Percentiles rank a stretch among this genome's conserved stretches.
Evolutionary conservation across 352 stramenopile genomes (phyloP).

Genomic region (Phytophthora megakarya): DNA sequence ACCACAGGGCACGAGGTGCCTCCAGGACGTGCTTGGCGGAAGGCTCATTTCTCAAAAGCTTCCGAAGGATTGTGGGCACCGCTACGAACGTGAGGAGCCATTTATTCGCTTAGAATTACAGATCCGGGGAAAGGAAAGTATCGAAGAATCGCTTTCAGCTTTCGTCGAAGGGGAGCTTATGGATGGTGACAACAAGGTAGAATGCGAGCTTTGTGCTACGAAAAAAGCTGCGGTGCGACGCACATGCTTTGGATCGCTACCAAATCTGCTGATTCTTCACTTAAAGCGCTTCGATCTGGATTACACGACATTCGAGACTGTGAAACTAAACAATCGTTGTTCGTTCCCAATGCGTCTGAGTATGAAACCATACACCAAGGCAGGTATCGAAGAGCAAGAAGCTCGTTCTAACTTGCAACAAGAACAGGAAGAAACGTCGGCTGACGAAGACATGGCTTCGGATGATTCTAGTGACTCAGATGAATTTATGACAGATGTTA

Average conservation of each 20-base stretch:
- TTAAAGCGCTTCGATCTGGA: slow-evolving; percentile 99
- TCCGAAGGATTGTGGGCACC: slow-evolving; percentile 88
- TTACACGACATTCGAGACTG: slow-evolving; percentile 99
- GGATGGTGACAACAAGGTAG: slow-evolving; percentile 98
- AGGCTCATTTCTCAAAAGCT: slow-evolving; percentile 91
- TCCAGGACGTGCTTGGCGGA: slow-evolving; percentile 75
- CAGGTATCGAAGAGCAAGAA: slow-evolving; percentile 95
- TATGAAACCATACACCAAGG: slow-evolving; percentile 98
- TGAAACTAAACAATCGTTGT: slow-evolving; percentile 99
- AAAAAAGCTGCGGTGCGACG: slow-evolving; percentile 97
- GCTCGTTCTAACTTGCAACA: slow-evolving; percentile 40
- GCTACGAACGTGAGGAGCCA: slow-evolving; percentile 96
- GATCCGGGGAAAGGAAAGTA: slow-evolving; percentile 97
- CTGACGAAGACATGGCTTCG: slow-evolving; percentile 60
- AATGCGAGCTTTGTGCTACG: slow-evolving; percentile 97
- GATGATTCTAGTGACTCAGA: slow-evolving; percentile 58
- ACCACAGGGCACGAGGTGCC: slow-evolving; percentile 76
- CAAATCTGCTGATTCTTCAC: slow-evolving; percentile 98
- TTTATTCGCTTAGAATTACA: slow-evolving; percentile 98
- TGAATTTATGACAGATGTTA: slow-evolving; percentile 66
- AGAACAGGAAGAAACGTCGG: slow-evolving; percentile 44
- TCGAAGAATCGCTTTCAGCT: slow-evolving; percentile 95
- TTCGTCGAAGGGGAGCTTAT: slow-evolving; percentile 99
- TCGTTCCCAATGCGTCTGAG: slow-evolving; percentile 98
- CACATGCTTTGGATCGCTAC: slow-evolving; percentile 95